These are phyloP conservation scores for Rhinocladiella similis DNA, from an alignment of 2,329 filamentous ascomycete species.

Conservation along the genomic window DNA sequence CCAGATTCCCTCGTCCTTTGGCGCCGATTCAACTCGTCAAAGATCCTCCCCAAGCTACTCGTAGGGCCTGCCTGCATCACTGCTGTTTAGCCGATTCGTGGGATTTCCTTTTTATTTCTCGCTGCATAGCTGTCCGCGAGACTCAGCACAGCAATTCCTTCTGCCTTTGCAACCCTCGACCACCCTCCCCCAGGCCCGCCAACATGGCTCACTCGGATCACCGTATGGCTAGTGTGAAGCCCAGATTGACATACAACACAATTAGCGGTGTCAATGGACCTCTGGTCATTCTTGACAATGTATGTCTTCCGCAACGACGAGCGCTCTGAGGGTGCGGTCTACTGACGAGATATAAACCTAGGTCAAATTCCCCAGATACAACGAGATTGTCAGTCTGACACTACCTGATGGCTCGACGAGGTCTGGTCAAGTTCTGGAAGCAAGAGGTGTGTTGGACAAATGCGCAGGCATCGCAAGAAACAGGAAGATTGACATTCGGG, in stretches of 20 bases:
- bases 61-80: slow-evolving; percentile 14
- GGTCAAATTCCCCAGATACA: slow-evolving; percentile 97
- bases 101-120: slow-evolving; percentile 1
- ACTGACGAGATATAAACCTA: slow-evolving; percentile 41
- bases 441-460: slow-evolving; percentile 69
- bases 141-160: slow-evolving; percentile 13
- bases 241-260: slow-evolving; percentile 91
- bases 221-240: slow-evolving; percentile 58
- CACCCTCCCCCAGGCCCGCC: slow-evolving; percentile 10
- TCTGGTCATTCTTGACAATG: slow-evolving; percentile 95
- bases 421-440: slow-evolving; percentile 94
- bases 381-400: slow-evolving; percentile 95
- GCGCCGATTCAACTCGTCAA: slow-evolving; percentile 1
- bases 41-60: slow-evolving; percentile 9
- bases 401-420: slow-evolving; percentile 92
- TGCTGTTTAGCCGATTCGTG: slow-evolving; percentile 16
- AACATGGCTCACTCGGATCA: slow-evolving; percentile 40
- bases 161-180: slow-evolving; percentile 10
- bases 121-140: slow-evolving; percentile 7
- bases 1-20: neutral
- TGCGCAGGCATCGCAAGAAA: neutral
- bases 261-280: slow-evolving; percentile 97
- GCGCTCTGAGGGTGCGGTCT: slow-evolving; percentile 3
- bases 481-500: slow-evolving; percentile 14
- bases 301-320: slow-evolving; percentile 47